Evolutionary conservation across 2,329 filamentous ascomycete species (phyloP), one percentile per base, ranked within the genome.

Genomic region (Tricladium varicosporioides): DNA sequence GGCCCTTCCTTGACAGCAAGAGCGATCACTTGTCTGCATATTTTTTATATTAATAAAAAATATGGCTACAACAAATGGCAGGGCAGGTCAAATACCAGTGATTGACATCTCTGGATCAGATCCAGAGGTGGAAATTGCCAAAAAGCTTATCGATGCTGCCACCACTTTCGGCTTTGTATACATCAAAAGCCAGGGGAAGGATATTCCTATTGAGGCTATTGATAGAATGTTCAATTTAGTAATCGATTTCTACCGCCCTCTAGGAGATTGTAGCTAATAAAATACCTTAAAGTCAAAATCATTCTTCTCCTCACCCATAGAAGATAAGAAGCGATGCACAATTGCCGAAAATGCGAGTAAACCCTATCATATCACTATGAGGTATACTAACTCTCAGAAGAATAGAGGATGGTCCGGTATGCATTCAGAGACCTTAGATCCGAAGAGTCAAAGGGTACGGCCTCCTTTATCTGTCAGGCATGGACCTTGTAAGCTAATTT

Each of bases 361-460:
- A 18, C 1, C 2, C 27, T 13, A 19, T 52, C 1, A 36, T n/a
- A 13, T 2, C 45, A 15, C 11, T n/a, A 1, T 11, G 31, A 33
- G 5, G 22, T 49, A 71, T 59, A 16, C 13, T 56, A 32, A 53
- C 51, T 5, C 32, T 18, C 8, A n/a, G 11, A 43, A 94, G 76
- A 97, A 97, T 69, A 84, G 86, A 44, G 94, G 93, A 58, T 99
- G 92, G 92, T 84, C 89, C 1, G 85, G 85, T 14, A 92, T 96
- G 88, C 88, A 93, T 67, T 84, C 85, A 11, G 93, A 99, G 75
- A 93, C 88, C 0, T 76, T 97, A 10, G 93, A 97, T 70, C 91
- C 92, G 2, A 84, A 86, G 64, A 85, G 86, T 55, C 92, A 97
- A 72, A 84, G 86, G 72, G 89, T 89, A 78, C 67, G 75, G 71